A percentile compares a stretch with the other conserved stretches of the same genome.
Conservation (phyloP, 805 yeast species). For the Candida odintsovae region DNA sequence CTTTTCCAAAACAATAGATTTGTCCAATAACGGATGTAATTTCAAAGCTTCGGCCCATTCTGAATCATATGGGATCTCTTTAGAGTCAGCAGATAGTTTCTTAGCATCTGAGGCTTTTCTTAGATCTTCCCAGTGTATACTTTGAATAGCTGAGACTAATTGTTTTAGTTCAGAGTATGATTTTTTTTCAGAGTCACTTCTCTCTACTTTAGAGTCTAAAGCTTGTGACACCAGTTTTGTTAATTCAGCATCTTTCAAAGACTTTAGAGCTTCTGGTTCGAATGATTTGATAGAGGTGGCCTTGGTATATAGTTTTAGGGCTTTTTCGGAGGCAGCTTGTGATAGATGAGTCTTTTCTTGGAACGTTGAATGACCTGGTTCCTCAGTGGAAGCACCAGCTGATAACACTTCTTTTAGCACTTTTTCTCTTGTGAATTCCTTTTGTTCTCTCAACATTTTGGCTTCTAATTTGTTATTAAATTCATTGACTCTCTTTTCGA, state of each 20-base stretch:
- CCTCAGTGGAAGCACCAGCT: conserved; percentile 13
- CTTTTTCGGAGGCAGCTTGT: conserved; percentile 19
- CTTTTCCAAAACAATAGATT: conserved; percentile 43
- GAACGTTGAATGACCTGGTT: conserved; percentile 8
- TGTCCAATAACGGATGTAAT: conserved; percentile 37
- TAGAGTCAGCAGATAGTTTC: conserved; percentile 20
- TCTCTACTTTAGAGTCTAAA: conserved; percentile 4
- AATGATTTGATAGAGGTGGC: conserved; percentile 11
- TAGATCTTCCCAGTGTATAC: conserved; percentile 22
- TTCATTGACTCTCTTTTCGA: conserved; percentile 10
- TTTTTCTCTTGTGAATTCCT: conserved; percentile 15
- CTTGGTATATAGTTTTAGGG: conserved; percentile 17
- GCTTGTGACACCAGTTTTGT: conserved; percentile 6
- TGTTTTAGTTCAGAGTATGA: conserved; percentile 25
- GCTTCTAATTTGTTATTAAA: conserved; percentile 14
- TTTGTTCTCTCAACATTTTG: conserved; percentile 19
- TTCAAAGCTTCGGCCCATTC: conserved; percentile 44
- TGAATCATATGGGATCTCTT: conserved; percentile 38
- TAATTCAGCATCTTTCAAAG: conserved; percentile 8
- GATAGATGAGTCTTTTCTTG: conserved; percentile 7
- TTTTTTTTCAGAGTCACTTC: conserved; percentile 26
- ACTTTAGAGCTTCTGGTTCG: conserved; percentile 10
- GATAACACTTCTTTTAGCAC: conserved; percentile 12
- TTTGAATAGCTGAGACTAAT: conserved; percentile 17
- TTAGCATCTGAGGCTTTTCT: conserved; percentile 26